phyloP scores from a whole-genome alignment of 2,329 filamentous ascomycete species.

The Beauveria scarabaeidicola region DNA sequence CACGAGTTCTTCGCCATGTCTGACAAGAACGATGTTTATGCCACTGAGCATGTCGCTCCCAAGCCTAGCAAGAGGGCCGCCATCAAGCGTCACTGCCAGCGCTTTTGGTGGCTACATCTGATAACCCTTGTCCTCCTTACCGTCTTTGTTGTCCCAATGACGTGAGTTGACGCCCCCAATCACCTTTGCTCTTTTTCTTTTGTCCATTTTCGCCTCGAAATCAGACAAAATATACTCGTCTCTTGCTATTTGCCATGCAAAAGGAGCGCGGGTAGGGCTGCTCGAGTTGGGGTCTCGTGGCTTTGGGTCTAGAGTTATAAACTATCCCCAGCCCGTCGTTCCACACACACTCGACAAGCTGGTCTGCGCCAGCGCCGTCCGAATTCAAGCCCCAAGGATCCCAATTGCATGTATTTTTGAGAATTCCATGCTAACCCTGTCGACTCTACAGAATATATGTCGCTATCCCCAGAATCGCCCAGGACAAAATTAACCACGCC shows the following conservation, averaged over 20 bases:
- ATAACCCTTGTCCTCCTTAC: slow-evolving; percentile 40
- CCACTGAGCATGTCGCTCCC: slow-evolving; percentile 26
- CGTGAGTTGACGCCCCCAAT: slow-evolving; percentile 39
- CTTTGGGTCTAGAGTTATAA: not conserved
- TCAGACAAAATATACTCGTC: not conserved
- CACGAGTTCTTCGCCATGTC: slow-evolving; percentile 24
- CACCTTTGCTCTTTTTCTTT: not conserved
- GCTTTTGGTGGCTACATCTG: slow-evolving; percentile 55
- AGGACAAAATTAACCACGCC: slow-evolving; percentile 46
- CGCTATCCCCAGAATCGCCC: slow-evolving; percentile 47
- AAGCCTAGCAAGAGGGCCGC: slow-evolving; percentile 28
- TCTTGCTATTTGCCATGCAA: no score
- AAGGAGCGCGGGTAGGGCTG: not conserved
- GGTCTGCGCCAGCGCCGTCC: not conserved
- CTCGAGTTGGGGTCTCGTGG: not conserved
- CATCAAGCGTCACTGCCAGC: slow-evolving; percentile 39
- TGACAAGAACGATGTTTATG: slow-evolving; percentile 28
- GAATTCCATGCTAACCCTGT: not conserved
- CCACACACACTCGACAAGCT: not conserved
- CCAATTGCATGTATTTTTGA: not conserved
- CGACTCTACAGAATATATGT: slow-evolving; percentile 43
- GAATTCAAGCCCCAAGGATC: not conserved
- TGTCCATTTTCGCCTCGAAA: not conserved
- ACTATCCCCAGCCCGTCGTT: not conserved
- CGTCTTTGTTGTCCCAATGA: slow-evolving; percentile 46